Evolutionary conservation across 768 basidiomycete genomes (phyloP).

Genomic region (Phanerochaete sordida): DNA sequence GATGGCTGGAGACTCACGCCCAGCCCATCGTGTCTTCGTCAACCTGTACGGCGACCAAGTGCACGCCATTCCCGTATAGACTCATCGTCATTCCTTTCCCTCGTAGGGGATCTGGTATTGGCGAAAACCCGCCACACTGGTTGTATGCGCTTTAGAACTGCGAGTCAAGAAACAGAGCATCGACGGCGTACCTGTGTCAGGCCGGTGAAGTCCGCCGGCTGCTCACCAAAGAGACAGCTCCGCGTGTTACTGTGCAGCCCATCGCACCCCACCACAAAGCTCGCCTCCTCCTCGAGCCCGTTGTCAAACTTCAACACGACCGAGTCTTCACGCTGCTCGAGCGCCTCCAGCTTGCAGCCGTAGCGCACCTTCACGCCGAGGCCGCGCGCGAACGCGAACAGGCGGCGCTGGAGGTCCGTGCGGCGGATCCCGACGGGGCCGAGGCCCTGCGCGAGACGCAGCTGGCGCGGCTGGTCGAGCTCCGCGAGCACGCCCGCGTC

Average conservation of each 20-base stretch:
- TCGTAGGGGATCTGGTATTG: conserved; percentile 16
- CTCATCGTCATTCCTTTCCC: conserved; percentile 26
- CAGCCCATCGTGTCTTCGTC: conserved; percentile 20
- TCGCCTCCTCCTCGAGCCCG: conserved; percentile 32
- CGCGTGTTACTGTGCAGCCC: conserved; percentile 42
- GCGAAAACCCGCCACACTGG: conserved; percentile 1
- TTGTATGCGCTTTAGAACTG: not conserved
- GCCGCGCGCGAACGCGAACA: conserved; percentile 28
- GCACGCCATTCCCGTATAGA: conserved; percentile 33
- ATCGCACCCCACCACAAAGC: conserved; percentile 42
- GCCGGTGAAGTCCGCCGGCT: conserved; percentile 5
- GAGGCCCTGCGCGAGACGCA: not conserved
- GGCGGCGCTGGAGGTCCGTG: conserved; percentile 26
- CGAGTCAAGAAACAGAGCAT: not conserved
- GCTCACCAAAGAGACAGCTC: conserved; percentile 6
- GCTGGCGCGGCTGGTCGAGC: not conserved
- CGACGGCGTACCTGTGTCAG: not conserved
- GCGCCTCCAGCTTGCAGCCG: conserved; percentile 27
- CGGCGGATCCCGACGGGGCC: conserved; percentile 21
- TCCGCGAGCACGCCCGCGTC: conserved; percentile 8
- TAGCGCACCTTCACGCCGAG: conserved; percentile 34
- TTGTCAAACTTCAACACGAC: conserved; percentile 34
- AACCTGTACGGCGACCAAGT: conserved; percentile 35
- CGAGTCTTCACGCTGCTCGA: conserved; percentile 27
- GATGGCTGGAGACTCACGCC: not conserved